Evolutionary conservation across 225 moss, liverwort and hornwort species (phyloP).

Genomic region (Sphagnum tenellum): DNA sequence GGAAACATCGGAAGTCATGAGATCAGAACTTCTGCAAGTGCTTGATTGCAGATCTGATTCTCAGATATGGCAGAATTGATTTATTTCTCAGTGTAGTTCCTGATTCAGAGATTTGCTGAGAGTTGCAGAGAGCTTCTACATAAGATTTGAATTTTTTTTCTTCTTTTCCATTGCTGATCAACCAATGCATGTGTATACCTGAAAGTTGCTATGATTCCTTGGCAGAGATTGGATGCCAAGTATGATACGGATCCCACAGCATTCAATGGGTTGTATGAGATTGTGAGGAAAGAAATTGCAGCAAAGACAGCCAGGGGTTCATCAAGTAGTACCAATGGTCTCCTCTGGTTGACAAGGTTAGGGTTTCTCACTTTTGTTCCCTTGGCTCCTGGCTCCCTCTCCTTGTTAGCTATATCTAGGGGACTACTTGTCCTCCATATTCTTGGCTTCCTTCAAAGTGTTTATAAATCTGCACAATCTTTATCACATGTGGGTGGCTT

Average conservation of each 20-base stretch:
- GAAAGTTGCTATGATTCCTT: background rate
- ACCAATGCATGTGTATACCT: too few relatives aligned
- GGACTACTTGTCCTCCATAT: background rate
- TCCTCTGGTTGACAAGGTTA: constrained; percentile 93
- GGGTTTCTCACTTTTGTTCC: background rate
- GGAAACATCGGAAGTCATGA: too few relatives aligned
- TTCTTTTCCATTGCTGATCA: too few relatives aligned
- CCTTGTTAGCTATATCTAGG: too few relatives aligned
- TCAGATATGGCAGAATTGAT: too few relatives aligned
- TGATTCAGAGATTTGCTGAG: too few relatives aligned
- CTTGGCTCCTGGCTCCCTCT: too few relatives aligned
- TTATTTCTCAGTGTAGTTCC: too few relatives aligned
- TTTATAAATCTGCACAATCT: background rate
- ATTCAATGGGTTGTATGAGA: constrained; percentile 46
- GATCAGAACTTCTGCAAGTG: too few relatives aligned
- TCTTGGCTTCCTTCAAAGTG: background rate
- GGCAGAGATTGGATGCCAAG: constrained; percentile 66
- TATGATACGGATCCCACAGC: constrained; percentile 62
- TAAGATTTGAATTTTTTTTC: too few relatives aligned
- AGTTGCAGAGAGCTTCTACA: too few relatives aligned
- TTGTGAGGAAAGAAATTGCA: constrained; percentile 69
- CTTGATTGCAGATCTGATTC: too few relatives aligned
- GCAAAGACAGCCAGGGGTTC: constrained; percentile 75
- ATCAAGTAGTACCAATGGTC: constrained; percentile 82
- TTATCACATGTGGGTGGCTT: background rate